These are phyloP conservation scores for Scedosporium apiospermum DNA, from an alignment of 2,329 filamentous ascomycete genomes.

Conservation along the genomic window DNA sequence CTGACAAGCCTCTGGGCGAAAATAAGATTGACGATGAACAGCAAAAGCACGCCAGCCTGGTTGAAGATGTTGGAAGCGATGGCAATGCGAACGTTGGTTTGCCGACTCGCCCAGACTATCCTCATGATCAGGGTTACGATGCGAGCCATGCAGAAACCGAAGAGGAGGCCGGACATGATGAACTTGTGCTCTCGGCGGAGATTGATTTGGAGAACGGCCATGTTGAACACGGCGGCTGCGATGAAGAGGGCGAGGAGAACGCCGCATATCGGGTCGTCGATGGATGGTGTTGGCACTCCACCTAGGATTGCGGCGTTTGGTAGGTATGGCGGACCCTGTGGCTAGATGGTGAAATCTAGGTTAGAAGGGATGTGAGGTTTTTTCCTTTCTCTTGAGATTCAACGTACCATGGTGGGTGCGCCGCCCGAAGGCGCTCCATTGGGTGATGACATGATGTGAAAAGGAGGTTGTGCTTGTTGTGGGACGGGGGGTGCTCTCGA, in stretches of 20 bases:
- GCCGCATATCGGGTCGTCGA: slow-evolving; percentile 57
- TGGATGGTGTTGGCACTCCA: slow-evolving; percentile 41
- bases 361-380: background rate
- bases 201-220: slow-evolving; percentile 46
- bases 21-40: slow-evolving; percentile 49
- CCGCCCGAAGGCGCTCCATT: background rate
- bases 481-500: no score
- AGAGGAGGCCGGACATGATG: slow-evolving; percentile 45
- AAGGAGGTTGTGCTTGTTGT: no score
- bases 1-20: slow-evolving; percentile 68
- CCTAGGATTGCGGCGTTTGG: slow-evolving; percentile 41
- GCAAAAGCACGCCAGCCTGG: slow-evolving; percentile 61
- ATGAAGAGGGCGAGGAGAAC: slow-evolving; percentile 54
- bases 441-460: background rate
- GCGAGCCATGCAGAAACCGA: slow-evolving; percentile 49
- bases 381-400: background rate
- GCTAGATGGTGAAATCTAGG: background rate
- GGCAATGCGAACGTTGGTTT: slow-evolving; percentile 29
- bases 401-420: background rate
- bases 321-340: slow-evolving; percentile 1
- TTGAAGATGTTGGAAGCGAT: slow-evolving; percentile 61
- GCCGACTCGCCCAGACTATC: slow-evolving; percentile 40
- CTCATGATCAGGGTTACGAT: slow-evolving; percentile 40
- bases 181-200: slow-evolving; percentile 44
- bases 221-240: slow-evolving; percentile 42